phyloP scores from a whole-genome alignment of 371 early-diverging fungal genomes.

The Rhizopus sp. region DNA sequence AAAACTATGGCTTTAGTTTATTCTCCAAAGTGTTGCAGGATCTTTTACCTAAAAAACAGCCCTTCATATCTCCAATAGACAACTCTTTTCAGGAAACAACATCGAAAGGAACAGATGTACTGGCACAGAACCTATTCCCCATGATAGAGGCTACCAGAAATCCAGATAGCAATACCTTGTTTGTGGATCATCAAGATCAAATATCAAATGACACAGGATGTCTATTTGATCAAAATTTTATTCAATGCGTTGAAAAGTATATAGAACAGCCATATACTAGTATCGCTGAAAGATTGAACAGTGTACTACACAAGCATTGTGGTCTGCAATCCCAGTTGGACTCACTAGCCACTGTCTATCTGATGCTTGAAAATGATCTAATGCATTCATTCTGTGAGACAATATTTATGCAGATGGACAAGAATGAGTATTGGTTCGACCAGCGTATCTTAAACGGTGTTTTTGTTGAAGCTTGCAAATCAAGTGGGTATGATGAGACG shows the following conservation, averaged over 20 bases:
- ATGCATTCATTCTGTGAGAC: constrained; percentile 47
- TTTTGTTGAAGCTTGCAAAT: constrained; percentile 31
- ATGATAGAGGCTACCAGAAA: neutral
- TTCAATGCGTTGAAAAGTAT: constrained; percentile 15
- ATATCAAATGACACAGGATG: constrained; percentile 4
- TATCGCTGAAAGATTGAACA: constrained; percentile 21
- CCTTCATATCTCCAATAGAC: constrained; percentile 5
- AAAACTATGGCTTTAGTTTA: neutral
- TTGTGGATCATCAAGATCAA: neutral
- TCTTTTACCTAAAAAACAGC: constrained; percentile 2
- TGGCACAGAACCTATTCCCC: constrained; percentile 6
- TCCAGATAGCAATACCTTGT: too few species aligned
- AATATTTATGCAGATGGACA: constrained; percentile 40
- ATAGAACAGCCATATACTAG: constrained; percentile 22
- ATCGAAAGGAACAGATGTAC: constrained; percentile 6
- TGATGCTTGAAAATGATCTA: constrained; percentile 45
- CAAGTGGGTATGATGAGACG: constrained; percentile 19
- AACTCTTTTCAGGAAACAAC: neutral
- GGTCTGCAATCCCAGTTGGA: constrained; percentile 22
- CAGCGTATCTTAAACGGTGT: constrained; percentile 30
- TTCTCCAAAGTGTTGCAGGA: neutral
- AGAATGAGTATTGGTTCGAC: constrained; percentile 37
- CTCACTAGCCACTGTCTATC: constrained; percentile 35
- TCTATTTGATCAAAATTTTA: constrained; percentile 25
- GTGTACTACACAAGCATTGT: constrained; percentile 21